phyloP scores from a whole-genome alignment of 2,329 filamentous ascomycete genomes.

The Ophiostoma sp. region DNA sequence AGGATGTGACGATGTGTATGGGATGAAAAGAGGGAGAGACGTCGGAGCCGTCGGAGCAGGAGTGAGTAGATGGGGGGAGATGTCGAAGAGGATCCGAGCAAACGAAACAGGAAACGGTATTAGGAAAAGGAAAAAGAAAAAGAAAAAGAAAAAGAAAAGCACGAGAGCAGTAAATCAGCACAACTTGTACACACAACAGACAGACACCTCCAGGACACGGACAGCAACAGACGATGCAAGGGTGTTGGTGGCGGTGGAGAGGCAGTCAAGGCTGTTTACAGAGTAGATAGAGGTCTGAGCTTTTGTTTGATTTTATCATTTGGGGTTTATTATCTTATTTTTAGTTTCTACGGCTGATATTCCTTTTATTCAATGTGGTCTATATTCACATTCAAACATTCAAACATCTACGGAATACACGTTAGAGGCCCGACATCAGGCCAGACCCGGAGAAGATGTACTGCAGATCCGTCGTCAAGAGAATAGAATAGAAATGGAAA shows the following conservation, averaged over 20 bases:
- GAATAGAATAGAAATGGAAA: neutral
- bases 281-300: neutral
- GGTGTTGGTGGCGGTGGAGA: neutral
- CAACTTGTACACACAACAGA: neutral
- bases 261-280: neutral
- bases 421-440: too few relatives aligned
- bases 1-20: neutral
- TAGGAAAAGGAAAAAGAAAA: neutral
- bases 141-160: neutral
- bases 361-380: neutral
- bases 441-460: neutral
- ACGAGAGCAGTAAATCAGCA: neutral
- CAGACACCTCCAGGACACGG: neutral
- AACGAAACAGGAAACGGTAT: neutral
- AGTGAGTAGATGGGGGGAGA: neutral
- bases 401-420: too few relatives aligned
- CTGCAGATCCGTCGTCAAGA: neutral
- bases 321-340: neutral
- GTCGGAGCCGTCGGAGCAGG: neutral
- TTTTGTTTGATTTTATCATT: neutral
- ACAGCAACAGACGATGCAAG: constrained; percentile 1
- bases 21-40: neutral
- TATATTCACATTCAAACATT: too few relatives aligned
- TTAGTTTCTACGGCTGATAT: neutral
- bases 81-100: neutral